Evolutionary conservation across 2,329 filamentous ascomycete genomes (phyloP).

Genomic region (Cadophora sp.): DNA sequence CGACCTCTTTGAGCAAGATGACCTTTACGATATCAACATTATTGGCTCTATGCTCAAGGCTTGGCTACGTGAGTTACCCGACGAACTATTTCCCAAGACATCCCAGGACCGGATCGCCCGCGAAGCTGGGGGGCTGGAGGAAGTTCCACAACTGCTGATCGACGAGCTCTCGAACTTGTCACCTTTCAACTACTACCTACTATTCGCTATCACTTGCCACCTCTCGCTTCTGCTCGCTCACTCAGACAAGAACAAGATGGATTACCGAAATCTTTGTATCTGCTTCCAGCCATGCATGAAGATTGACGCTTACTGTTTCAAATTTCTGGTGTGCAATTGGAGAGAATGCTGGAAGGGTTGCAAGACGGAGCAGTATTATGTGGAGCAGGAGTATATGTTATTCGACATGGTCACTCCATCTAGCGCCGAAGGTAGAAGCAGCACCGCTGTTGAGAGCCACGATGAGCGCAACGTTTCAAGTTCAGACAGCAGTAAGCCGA

Average conservation of each 20-base stretch:
- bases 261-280: conserved; percentile 92
- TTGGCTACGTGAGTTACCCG: conserved; percentile 93
- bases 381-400: conserved; percentile 70
- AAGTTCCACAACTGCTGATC: conserved; percentile 83
- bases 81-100: conserved; percentile 88
- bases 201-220: conserved; percentile 97
- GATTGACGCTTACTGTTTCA: conserved; percentile 94
- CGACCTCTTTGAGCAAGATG: conserved; percentile 84
- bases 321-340: conserved; percentile 94
- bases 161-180: conserved; percentile 94
- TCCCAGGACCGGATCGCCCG: conserved; percentile 81
- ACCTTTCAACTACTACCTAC: conserved; percentile 95
- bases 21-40: conserved; percentile 95
- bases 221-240: conserved; percentile 90
- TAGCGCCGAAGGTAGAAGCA: conserved; percentile 40
- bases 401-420: conserved; percentile 63
- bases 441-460: conserved; percentile 43
- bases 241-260: conserved; percentile 97
- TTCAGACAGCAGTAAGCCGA: conserved; percentile 67
- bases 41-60: conserved; percentile 96
- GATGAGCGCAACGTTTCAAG: conserved; percentile 68
- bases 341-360: conserved; percentile 97
- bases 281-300: conserved; percentile 98
- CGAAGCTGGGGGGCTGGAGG: conserved; percentile 79
- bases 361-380: conserved; percentile 83